Evolutionary conservation across 2,329 filamentous ascomycete genomes (phyloP), one percentile per base, ranked within the genome.

Genomic region (Colletotrichum caudatum): DNA sequence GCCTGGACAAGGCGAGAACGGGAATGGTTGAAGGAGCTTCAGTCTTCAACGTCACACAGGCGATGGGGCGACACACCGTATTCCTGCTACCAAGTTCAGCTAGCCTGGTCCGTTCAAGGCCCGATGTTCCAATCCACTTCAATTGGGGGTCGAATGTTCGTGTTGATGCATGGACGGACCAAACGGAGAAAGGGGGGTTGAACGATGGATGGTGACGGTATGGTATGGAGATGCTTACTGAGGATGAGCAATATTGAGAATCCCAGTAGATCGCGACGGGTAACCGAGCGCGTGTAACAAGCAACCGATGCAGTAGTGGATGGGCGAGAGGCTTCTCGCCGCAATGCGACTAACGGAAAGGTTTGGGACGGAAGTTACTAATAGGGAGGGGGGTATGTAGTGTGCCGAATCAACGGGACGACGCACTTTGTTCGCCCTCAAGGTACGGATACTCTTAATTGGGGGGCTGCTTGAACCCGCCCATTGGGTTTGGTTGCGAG

Each of bases 41-140:
- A 41, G 41, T 72, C 61, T 56, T 63, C 72, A 73, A 73, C 72
- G 72, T 73, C 72, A 65, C 69, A 73, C 69, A 73, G 53, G 64
- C 57, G 62, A 73, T 72, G 72, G 72, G 72, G 72, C 69, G 65
- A 70, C 61, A 58, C 66, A 51, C 57, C 35, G 62, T 44, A 66
- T 56, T 71, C 35, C 67, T 54, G 50, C 33, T 50, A 61, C 46
- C 33, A 50, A 26, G 56, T 57, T 58, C 41, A 50, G 53, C 48
- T 66, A 57, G 50, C 44, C 61, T 66, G 54, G 70, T 53, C 37
- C 50, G 48, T 61, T 39, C 56, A 60, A 70, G 70, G 37, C 68
- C 37, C 68, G 57, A 63, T 68, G 26, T 20, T 54, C 64, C 51
- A 68, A 44, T 56, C 66, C 69, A 65, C 66, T n/a, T 57, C 44